These are phyloP conservation scores for Lagerstroemia speciosa DNA, from an alignment of 345 rosid genomes.

Conservation along the genomic window DNA sequence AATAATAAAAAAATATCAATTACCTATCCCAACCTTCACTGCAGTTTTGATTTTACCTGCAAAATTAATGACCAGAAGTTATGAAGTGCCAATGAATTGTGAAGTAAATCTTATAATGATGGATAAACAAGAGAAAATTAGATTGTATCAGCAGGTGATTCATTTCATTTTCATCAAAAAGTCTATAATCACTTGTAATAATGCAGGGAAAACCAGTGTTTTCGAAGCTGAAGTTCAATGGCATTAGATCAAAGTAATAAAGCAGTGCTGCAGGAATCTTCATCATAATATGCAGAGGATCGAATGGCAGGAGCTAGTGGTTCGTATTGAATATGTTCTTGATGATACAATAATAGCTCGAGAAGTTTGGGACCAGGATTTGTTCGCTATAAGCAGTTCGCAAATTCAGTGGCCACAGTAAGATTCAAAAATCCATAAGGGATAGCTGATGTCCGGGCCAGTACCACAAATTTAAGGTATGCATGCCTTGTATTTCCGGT, in stretches of 20 bases:
- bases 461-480: conserved; percentile 1
- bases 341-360: conserved; percentile 34
- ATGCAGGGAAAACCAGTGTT: conserved; percentile 12
- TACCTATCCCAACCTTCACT: background rate
- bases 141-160: too few species aligned
- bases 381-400: conserved; percentile 29
- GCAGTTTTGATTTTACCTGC: background rate
- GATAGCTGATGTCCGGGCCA: conserved; percentile 12
- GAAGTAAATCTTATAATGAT: background rate
- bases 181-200: too few species aligned
- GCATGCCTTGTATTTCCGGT: background rate
- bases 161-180: too few species aligned
- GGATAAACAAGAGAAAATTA: background rate
- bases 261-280: conserved; percentile 23
- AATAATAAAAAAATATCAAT: background rate
- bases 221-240: conserved; percentile 24
- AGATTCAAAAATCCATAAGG: conserved; percentile 36
- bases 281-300: conserved; percentile 24
- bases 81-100: background rate
- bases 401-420: conserved; percentile 43
- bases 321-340: conserved; percentile 26
- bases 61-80: background rate
- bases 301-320: conserved; percentile 26
- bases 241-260: conserved; percentile 27
- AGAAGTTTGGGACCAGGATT: conserved; percentile 32